Evolutionary conservation across 495 filamentous ascomycete genomes (phyloP), one percentile per base, ranked within the genome.

Genomic region (Hypoxylon fuscum): DNA sequence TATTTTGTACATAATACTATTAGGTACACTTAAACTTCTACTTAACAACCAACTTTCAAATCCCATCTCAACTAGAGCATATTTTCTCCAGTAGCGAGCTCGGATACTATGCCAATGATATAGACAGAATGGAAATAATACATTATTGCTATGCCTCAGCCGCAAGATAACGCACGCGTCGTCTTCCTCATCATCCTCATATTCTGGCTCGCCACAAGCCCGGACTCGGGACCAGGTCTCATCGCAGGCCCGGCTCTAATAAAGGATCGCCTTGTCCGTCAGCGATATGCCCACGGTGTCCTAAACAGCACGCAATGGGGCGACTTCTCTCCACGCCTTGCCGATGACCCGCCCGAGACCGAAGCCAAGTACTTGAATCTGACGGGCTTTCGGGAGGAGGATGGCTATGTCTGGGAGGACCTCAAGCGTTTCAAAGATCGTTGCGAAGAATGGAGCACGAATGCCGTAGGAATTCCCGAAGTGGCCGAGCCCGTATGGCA

Each of bases 331-430:
- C 83, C 87, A 3, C 67, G 64, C 18, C 68, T 55, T 29, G 52
- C 60, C 35, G 64, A 70, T 20, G 70, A 73, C 5, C 59, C 62
- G 52, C 23, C 59, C 14, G 46, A 57, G 48, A n/a, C 55, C 57
- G 72, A 84, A 11, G 74, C 80, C 59, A 77, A 77, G 59, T 93
- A 87, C 79, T 76, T 96, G 56, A 94, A 96, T 53, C 75, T 94
- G 55, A 87, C 88, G 11, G 93, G 93, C 2, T 84, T 93, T 18
- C 81, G 88, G 48, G 77, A 87, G 55, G 83, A 86, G 31, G 88
- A 96, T 71, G 86, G 81, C 25, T 92, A 87, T 74, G 87, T 83
- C 2, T 97, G 92, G 93, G 81, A 73, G 71, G 85, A 73, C 80
- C 82, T 74, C 73, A 74, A 51, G 64, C 82, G 68, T 79, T 79